A percentile compares a stretch with the other conserved stretches of the same genome.
These are phyloP conservation scores for Chalciporus chontae DNA, from an alignment of 768 basidiomycete species.

Conservation along the genomic window DNA sequence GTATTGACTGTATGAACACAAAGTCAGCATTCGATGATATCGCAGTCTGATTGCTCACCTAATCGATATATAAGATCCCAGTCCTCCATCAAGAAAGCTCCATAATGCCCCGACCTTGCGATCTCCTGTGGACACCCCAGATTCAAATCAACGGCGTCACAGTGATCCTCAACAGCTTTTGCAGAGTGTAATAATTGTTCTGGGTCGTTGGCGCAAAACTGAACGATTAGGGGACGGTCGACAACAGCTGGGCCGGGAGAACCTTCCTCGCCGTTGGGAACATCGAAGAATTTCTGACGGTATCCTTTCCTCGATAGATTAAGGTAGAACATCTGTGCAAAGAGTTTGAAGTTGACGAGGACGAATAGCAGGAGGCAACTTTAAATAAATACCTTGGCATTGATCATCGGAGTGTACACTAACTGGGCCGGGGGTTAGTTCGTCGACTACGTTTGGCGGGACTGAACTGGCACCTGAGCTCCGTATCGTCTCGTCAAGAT, in stretches of 20 bases:
- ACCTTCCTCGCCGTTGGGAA: slow-evolving; percentile 81
- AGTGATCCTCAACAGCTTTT: slow-evolving; percentile 66
- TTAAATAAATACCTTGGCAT: slow-evolving; percentile 64
- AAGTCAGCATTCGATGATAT: neutral
- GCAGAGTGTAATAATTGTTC: slow-evolving; percentile 77
- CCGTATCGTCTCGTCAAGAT: slow-evolving; percentile 79
- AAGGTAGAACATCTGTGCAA: slow-evolving; percentile 59
- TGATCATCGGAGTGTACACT: slow-evolving; percentile 98
- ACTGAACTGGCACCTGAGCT: slow-evolving; percentile 51
- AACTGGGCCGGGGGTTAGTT: slow-evolving; percentile 44
- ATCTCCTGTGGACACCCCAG: slow-evolving; percentile 95
- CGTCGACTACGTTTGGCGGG: no score
- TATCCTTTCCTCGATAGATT: slow-evolving; percentile 38
- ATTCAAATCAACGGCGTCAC: slow-evolving; percentile 95
- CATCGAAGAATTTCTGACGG: slow-evolving; percentile 65
- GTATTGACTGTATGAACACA: slow-evolving; percentile 60
- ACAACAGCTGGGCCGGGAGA: slow-evolving; percentile 11
- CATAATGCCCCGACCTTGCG: slow-evolving; percentile 82
- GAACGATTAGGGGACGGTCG: slow-evolving; percentile 85
- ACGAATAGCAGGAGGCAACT: neutral
- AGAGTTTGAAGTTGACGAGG: neutral
- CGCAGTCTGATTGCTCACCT: slow-evolving; percentile 37
- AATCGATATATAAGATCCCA: slow-evolving; percentile 86
- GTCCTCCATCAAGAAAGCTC: slow-evolving; percentile 89
- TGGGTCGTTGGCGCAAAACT: slow-evolving; percentile 92